Conservation (phyloP, 352 stramenopile species). For the Thraustochytrium sp. region DNA sequence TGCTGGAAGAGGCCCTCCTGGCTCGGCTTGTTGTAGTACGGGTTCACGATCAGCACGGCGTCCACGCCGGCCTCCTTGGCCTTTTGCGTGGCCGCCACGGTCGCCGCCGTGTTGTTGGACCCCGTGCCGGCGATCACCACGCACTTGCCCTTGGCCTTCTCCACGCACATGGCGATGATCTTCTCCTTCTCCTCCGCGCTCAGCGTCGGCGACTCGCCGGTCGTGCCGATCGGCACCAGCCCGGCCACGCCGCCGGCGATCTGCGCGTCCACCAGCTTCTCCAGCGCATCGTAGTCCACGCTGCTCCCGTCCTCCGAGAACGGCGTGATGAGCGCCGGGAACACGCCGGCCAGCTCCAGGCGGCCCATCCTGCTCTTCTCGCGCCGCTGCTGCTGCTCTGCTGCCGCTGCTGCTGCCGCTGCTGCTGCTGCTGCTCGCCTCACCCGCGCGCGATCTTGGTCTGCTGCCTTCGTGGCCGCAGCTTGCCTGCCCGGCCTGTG, state of each 20-base stretch:
- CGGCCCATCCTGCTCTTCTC: constrained; percentile 2
- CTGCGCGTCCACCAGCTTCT: constrained; percentile 61
- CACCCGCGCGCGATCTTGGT: no score
- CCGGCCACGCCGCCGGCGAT: constrained; percentile 78
- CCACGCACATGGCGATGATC: constrained; percentile 73
- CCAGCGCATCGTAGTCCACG: constrained; percentile 81
- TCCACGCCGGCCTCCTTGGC: constrained; percentile 77
- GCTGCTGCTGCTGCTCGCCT: no score
- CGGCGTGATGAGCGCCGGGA: constrained; percentile 79
- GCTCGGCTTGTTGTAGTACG: constrained; percentile 90
- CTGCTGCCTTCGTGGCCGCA: no score
- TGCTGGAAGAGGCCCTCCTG: constrained; percentile 80
- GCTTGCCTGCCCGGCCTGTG: no score
- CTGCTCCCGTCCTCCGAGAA: constrained; percentile 72
- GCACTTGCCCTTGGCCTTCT: constrained; percentile 63
- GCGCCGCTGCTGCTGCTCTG: not conserved
- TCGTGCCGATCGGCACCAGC: constrained; percentile 71
- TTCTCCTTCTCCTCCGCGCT: constrained; percentile 83
- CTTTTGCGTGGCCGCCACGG: constrained; percentile 65
- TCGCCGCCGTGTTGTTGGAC: constrained; percentile 72
- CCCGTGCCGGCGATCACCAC: constrained; percentile 78
- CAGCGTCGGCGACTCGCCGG: constrained; percentile 78
- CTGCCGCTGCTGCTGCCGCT: not conserved
- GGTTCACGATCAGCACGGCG: constrained; percentile 75
- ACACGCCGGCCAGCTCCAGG: constrained; percentile 57